A percentile compares a stretch with the other conserved stretches of the same genome.
Evolutionary conservation across 495 filamentous ascomycete genomes (phyloP).

Genomic region (Umbilicaria muhlenbergii): DNA sequence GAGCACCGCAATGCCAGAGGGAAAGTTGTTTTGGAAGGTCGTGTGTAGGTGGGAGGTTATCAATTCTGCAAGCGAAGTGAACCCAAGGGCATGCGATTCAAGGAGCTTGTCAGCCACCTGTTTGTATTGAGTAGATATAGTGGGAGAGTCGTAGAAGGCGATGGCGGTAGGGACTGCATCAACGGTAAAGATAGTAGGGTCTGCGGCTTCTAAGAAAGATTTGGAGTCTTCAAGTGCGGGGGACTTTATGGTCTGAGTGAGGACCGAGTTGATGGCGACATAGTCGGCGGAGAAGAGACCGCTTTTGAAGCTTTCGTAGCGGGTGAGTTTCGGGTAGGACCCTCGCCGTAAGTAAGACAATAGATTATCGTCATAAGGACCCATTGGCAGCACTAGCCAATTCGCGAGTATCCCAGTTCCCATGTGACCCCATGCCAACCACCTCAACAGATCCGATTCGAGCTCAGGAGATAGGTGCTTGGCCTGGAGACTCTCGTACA

Average conservation of each 20-base stretch:
- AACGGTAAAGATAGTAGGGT: conserved; percentile 40
- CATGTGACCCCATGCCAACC: conserved; percentile 92
- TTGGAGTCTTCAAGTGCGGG: conserved; percentile 37
- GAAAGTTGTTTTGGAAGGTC: conserved; percentile 70
- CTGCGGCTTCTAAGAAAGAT: conserved; percentile 41
- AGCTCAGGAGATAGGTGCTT: conserved; percentile 36
- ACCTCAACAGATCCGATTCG: conserved; percentile 61
- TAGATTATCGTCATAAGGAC: conserved; percentile 51
- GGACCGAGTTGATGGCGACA: conserved; percentile 42
- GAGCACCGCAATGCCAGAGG: conserved; percentile 57
- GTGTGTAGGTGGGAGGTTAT: conserved; percentile 79
- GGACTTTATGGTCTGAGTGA: conserved; percentile 46
- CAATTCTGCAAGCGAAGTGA: conserved; percentile 49
- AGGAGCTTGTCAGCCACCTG: conserved; percentile 45
- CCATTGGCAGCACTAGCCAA: conserved; percentile 77
- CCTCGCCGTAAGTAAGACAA: conserved; percentile 58
- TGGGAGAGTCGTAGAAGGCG: conserved; percentile 60
- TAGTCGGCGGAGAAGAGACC: conserved; percentile 64
- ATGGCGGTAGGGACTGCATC: conserved; percentile 49
- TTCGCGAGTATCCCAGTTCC: conserved; percentile 71
- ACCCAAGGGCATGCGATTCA: conserved; percentile 36
- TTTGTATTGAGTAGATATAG: conserved; percentile 45
- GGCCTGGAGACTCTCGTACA: conserved; percentile 54
- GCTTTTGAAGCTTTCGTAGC: conserved; percentile 56
- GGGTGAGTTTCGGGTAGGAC: conserved; percentile 52